Evolutionary conservation across 441 rosid species (phyloP), one percentile per base, ranked within the genome.

Genomic region (Pelargonium australe): DNA sequence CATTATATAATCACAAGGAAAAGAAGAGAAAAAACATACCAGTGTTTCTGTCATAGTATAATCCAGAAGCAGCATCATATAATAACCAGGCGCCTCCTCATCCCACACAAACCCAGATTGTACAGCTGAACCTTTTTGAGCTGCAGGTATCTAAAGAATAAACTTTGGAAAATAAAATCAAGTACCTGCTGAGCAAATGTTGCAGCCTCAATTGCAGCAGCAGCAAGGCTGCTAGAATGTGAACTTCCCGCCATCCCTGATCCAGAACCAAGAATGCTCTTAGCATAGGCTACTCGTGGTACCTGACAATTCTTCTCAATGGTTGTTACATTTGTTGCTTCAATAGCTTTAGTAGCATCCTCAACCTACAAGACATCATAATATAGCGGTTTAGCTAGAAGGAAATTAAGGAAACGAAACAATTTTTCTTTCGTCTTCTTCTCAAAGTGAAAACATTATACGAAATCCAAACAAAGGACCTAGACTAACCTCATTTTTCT

Each of bases 161-260:
- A 9, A 4, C 43, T 25, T 20, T 11, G 19, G 40, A 76, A 20
- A 63, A 60, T 1, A 8, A 4, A n/a, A 34, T 64, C 37, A 63
- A 45, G 55, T 79, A 91, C 99, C 96, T 95, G 97, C 72, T 90
- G 99, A 47, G 97, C 82, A 84, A 95, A 95, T 55, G 95, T 81
- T 47, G 97, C 99, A 9, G 99, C 99, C 83, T 95, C 97, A 80
- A 95, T 95, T 68, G 99, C 99, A 68, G 99, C 97, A 72, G 99
- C 97, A 57, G 97, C 99, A 41, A 95, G 85, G 77, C 92, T 95
- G 85, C 92, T 95, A 14, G 97, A 86, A 69, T 90, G 97, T 63
- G 94, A 85, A 65, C 86, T 37, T 63, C 75, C 91, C 23, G 88
- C 73, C 14, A 79, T 57, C 79, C 97, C 90, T 78, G 95, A 79